A percentile compares a stretch with the other conserved stretches of the same genome.
phyloP scores from a whole-genome alignment of 139 green algal genomes.

The Zygnema cylindricum region DNA sequence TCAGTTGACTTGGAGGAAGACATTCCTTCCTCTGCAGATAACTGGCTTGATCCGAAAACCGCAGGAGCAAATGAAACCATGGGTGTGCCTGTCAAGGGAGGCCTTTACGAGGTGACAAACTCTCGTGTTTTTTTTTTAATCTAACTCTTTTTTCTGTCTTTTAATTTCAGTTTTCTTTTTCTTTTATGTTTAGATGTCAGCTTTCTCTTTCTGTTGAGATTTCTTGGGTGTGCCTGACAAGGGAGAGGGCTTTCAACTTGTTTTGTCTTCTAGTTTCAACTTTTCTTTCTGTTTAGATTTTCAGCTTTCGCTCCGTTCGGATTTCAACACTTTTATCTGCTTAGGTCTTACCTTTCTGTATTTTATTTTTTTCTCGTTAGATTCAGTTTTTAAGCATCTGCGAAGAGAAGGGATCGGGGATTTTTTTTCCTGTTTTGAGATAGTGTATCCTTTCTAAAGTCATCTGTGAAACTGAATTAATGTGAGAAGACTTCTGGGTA shows the following conservation, averaged over 20 bases:
- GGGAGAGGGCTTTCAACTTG: too few relatives aligned
- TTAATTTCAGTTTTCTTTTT: neutral
- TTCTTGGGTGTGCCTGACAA: too few relatives aligned
- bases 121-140: neutral
- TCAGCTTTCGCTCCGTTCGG: too few relatives aligned
- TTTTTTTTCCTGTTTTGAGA: neutral
- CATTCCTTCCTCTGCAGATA: neutral
- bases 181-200: too few relatives aligned
- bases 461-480: neutral
- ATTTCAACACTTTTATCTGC: too few relatives aligned
- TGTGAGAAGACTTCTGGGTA: neutral
- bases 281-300: too few relatives aligned
- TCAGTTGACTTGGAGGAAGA: slow-evolving; percentile 20
- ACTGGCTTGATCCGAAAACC: neutral
- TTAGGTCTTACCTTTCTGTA: too few relatives aligned
- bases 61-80: slow-evolving; percentile 30
- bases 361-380: too few relatives aligned
- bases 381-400: too few relatives aligned
- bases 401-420: too few relatives aligned
- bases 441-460: neutral
- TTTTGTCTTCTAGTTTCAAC: too few relatives aligned
- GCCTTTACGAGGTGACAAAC: slow-evolving; percentile 57
- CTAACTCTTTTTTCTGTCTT: neutral
- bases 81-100: slow-evolving; percentile 51
- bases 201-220: too few relatives aligned